Conservation (phyloP, 1,139 yeast species). For the Lodderomyces parapsilosis region DNA sequence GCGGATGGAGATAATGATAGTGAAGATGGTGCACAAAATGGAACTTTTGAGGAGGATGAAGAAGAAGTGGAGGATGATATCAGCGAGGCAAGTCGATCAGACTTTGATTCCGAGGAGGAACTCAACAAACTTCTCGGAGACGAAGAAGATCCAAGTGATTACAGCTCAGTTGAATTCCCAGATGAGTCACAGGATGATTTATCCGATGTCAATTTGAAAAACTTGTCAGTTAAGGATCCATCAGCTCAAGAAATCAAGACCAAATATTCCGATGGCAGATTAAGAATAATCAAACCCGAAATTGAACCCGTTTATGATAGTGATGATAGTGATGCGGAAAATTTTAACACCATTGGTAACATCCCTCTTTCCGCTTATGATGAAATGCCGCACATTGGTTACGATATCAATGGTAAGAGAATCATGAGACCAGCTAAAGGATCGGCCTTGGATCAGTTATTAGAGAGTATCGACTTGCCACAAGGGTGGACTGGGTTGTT, state of each 20-base stretch:
- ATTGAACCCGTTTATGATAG: slow-evolving; percentile 90
- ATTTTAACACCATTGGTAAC: slow-evolving; percentile 86
- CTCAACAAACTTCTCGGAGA: slow-evolving; percentile 56
- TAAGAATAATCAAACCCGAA: slow-evolving; percentile 78
- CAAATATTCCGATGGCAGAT: slow-evolving; percentile 75
- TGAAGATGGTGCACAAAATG: slow-evolving; percentile 21
- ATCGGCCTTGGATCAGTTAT: slow-evolving; percentile 83
- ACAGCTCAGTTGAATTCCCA: slow-evolving; percentile 4
- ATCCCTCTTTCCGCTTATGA: slow-evolving; percentile 92
- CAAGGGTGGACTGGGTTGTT: slow-evolving; percentile 98
- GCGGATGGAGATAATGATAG: slow-evolving; percentile 14
- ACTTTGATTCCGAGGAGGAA: slow-evolving; percentile 59
- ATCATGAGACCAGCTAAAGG: slow-evolving; percentile 99
- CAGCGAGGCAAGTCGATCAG: slow-evolving; percentile 13
- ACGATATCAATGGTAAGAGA: slow-evolving; percentile 94
- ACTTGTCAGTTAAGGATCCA: slow-evolving; percentile 39
- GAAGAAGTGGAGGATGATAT: slow-evolving; percentile 28
- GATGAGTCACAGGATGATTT: slow-evolving; percentile 32
- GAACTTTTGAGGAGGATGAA: slow-evolving; percentile 28
- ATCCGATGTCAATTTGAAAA: slow-evolving; percentile 51
- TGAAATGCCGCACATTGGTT: slow-evolving; percentile 96
- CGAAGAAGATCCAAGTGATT: slow-evolving; percentile 20
- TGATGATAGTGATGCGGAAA: slow-evolving; percentile 88
- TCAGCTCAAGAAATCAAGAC: slow-evolving; percentile 36
- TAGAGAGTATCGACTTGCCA: slow-evolving; percentile 90